A percentile compares a stretch with the other conserved stretches of the same genome.
phyloP scores from a whole-genome alignment of 768 basidiomycete genomes.

The Lactifluus echinatus region DNA sequence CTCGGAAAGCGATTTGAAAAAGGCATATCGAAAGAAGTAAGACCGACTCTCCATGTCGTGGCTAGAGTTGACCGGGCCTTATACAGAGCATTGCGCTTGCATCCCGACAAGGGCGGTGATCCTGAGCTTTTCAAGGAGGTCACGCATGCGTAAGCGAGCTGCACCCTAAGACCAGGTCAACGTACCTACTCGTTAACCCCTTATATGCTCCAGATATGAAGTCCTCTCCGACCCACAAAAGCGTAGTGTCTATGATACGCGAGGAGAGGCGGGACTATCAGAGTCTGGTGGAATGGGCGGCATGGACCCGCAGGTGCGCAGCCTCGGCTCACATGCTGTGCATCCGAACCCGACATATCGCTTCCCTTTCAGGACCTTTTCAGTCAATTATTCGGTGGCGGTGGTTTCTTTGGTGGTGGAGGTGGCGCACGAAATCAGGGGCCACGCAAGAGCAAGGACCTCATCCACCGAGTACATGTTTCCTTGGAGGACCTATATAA shows the following conservation, averaged over 20 bases:
- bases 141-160: constrained; percentile 75
- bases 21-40: constrained; percentile 92
- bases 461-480: constrained; percentile 93
- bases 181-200: constrained; percentile 7
- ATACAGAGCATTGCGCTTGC: constrained; percentile 68
- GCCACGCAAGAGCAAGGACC: constrained; percentile 93
- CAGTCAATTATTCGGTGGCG: constrained; percentile 86
- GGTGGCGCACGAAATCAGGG: constrained; percentile 48
- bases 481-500: constrained; percentile 98
- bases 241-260: constrained; percentile 74
- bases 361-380: constrained; percentile 66
- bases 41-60: constrained; percentile 9
- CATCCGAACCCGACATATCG: neutral
- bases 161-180: constrained; percentile 7
- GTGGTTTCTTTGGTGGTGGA: constrained; percentile 67
- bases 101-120: constrained; percentile 94
- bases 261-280: constrained; percentile 85
- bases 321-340: neutral
- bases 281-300: constrained; percentile 87
- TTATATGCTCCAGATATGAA: constrained; percentile 60
- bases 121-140: constrained; percentile 97
- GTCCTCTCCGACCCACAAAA: constrained; percentile 84
- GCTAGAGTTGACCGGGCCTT: neutral
- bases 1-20: constrained; percentile 82
- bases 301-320: constrained; percentile 87